Base-by-base conservation (phyloP, 345 rosid genomes). In the Turnera subulata region DNA sequence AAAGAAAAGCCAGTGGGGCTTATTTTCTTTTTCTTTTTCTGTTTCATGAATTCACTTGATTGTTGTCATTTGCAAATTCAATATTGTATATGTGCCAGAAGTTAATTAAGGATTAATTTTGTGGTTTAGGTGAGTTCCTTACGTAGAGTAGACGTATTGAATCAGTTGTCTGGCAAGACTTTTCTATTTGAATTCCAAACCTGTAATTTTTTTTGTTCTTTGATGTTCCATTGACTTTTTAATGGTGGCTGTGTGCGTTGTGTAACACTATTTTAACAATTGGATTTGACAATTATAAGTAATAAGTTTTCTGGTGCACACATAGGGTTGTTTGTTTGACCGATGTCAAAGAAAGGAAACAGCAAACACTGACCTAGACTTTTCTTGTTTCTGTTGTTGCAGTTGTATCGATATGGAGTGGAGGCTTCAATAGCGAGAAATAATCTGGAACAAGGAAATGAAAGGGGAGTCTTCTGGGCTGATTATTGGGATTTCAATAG, bases 401-500 rank as follows among this genome's bases (percentile, higher is more conserved):
- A 81, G 86, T 53, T 62, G 44, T 45, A 61, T 84, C 50, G 50
- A 80, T n/a, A n/a, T 83, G 88, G 85, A 64, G 35, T 48, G 54
- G 72, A 52, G 66, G 57, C 29, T 72, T 61, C 58, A 77, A 45
- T 70, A 76, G 72, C 59, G 38, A 57, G 69, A 71, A 59, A 46
- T 19, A 47, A 35, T 2, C 44, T 7, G 49, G 14, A 33, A 26
- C 52, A 64, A 50, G 66, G 82, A 79, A 56, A 93, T 93, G 99
- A 80, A 78, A 59, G 92, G 71, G 66, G 88, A 81, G 59, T 84
- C 96, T 2, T 77, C 90, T 19, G 96, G 95, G 17, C 72, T 94
- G 84, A 82, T 94, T 35, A 78, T 88, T 32, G 99, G 97, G 70
- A 85, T 85, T 65, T 88, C 96, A 2, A 79, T 83, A 4, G 99